Percentiles rank a stretch among this genome's conserved stretches.
These are phyloP conservation scores for Pyrenochaeta sp. DNA, from an alignment of 2,329 filamentous ascomycete species.

Conservation along the genomic window DNA sequence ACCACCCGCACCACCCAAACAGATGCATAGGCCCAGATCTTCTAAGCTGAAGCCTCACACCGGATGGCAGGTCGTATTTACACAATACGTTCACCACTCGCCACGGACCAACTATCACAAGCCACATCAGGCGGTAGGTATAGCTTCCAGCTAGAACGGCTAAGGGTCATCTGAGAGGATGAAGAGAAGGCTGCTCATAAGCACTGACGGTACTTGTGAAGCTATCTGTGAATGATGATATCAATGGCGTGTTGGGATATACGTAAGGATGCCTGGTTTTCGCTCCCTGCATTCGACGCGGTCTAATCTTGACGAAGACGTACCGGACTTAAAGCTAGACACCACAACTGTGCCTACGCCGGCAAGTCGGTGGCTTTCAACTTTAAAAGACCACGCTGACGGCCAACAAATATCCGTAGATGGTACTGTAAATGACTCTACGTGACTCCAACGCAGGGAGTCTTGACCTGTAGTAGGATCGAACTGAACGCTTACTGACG, in stretches of 20 bases:
- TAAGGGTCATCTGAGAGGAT: conserved; percentile 13
- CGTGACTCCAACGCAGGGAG: too few relatives aligned
- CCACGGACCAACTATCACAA: not conserved
- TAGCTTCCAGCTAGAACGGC: conserved; percentile 11
- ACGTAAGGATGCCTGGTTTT: conserved; percentile 2
- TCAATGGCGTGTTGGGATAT: not conserved
- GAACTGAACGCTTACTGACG: too few relatives aligned
- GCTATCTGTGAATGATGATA: conserved; percentile 4
- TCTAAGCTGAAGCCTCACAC: conserved; percentile 10
- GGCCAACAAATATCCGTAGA: too few relatives aligned
- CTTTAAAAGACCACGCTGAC: too few relatives aligned
- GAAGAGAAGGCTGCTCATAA: conserved; percentile 7
- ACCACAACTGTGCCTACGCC: not conserved
- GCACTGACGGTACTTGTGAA: not conserved
- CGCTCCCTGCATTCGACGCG: not conserved
- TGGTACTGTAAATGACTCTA: too few relatives aligned
- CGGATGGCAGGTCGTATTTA: not conserved
- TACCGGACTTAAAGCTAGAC: not conserved
- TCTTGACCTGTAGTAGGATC: too few relatives aligned
- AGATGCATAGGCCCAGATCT: conserved; percentile 19
- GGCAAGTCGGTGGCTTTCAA: too few relatives aligned
- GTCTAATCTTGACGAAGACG: not conserved
- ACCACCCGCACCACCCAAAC: conserved; percentile 11
- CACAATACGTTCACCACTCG: not conserved
- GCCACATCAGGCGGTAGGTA: not conserved